A percentile compares a stretch with the other conserved stretches of the same genome.
Conservation (phyloP, 2,329 filamentous ascomycete species). For the Juglanconis sp. region DNA sequence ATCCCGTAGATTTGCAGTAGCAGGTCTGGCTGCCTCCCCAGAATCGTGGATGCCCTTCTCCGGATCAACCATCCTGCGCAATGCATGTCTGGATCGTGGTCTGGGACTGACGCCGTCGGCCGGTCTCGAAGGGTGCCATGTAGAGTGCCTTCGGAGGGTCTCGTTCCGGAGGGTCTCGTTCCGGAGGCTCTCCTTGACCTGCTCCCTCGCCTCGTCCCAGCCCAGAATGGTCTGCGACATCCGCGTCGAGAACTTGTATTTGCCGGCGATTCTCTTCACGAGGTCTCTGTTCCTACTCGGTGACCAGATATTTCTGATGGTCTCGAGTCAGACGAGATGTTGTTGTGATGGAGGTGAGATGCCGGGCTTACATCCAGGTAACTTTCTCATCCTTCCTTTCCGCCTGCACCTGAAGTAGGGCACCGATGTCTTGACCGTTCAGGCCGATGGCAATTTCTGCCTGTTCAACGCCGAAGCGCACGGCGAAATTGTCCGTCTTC, state of each 20-base stretch:
- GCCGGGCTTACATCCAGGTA: constrained; percentile 63
- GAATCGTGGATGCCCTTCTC: constrained; percentile 1
- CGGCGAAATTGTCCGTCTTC: constrained; percentile 55
- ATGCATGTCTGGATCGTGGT: background rate
- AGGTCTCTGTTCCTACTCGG: constrained; percentile 57
- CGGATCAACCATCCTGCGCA: constrained; percentile 1
- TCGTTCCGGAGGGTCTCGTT: background rate
- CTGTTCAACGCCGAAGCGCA: constrained; percentile 58
- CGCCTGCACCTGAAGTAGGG: constrained; percentile 31
- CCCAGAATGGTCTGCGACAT: constrained; percentile 59
- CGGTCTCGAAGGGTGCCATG: background rate
- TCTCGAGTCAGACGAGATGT: constrained; percentile 12
- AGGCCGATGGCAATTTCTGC: constrained; percentile 58
- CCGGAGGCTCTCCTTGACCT: constrained; percentile 8
- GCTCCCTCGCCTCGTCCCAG: constrained; percentile 29
- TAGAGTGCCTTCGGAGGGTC: background rate
- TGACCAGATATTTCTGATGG: constrained; percentile 63
- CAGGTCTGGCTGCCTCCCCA: background rate
- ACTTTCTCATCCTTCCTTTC: constrained; percentile 42
- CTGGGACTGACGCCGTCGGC: background rate
- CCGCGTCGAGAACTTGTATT: constrained; percentile 67
- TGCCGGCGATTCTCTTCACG: constrained; percentile 52
- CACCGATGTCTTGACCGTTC: constrained; percentile 35
- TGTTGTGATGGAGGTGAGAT: background rate
- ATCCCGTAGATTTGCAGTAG: background rate